A percentile compares a stretch with the other conserved stretches of the same genome.
Evolutionary conservation across 2,329 filamentous ascomycete genomes (phyloP).

Genomic region (Ophiostoma perfectum): DNA sequence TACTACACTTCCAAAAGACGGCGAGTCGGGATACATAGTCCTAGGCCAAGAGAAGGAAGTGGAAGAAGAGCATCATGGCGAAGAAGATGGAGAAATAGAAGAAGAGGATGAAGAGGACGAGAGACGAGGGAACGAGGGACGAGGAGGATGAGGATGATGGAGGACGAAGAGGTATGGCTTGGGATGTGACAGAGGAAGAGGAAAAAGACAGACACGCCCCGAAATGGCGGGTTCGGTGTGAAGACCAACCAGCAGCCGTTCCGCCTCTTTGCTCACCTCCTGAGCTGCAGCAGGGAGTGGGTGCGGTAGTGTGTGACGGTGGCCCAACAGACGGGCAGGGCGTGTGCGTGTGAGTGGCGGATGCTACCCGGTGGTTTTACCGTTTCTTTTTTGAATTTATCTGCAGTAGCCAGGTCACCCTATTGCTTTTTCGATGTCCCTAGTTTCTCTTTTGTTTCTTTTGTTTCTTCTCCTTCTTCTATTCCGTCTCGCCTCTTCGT

Average conservation of each 20-base stretch:
- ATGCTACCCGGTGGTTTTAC: conserved; percentile 4
- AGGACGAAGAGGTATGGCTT: not conserved
- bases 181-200: not conserved
- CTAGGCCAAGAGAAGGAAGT: too few species aligned
- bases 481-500: too few species aligned
- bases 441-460: not conserved
- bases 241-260: conserved; percentile 23
- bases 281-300: conserved; percentile 9
- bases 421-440: not conserved
- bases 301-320: conserved; percentile 5
- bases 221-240: conserved; percentile 22
- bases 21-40: too few species aligned
- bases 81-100: not conserved
- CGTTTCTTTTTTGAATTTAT: not conserved
- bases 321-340: not conserved
- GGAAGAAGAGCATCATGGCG: not conserved
- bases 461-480: not conserved
- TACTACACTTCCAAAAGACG: too few species aligned
- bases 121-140: not conserved
- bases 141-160: not conserved
- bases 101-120: not conserved
- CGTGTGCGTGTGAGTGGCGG: conserved; percentile 14
- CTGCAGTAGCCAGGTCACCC: too few species aligned
- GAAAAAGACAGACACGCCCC: not conserved
- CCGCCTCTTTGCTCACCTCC: conserved; percentile 23